A percentile compares a stretch with the other conserved stretches of the same genome.
phyloP scores from a whole-genome alignment of 805 yeast genomes.

The Wickerhamiella domercqiae region DNA sequence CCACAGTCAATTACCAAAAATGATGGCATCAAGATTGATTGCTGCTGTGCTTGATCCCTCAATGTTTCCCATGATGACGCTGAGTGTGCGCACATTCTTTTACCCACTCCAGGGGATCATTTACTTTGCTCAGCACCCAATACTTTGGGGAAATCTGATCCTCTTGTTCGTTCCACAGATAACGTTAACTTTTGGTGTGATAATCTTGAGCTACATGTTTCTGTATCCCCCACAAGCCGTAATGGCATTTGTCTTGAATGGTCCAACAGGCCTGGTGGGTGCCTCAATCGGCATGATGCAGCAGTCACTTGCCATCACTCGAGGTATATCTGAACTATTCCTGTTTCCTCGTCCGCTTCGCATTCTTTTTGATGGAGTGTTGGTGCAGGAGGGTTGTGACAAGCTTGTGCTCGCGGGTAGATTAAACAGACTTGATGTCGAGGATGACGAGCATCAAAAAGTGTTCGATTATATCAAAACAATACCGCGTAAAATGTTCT shows the following conservation, averaged over 20 bases:
- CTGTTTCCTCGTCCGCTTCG: slow-evolving; percentile 36
- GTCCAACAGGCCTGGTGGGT: slow-evolving; percentile 36
- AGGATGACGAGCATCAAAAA: slow-evolving; percentile 22
- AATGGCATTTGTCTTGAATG: slow-evolving; percentile 29
- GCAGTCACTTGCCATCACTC: slow-evolving; percentile 29
- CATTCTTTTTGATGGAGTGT: slow-evolving; percentile 33
- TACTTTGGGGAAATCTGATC: slow-evolving; percentile 34
- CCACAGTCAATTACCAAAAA: too few species aligned
- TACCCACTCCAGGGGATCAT: slow-evolving; percentile 28
- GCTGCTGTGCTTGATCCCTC: not conserved
- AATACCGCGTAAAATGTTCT: slow-evolving; percentile 26
- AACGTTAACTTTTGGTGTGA: slow-evolving; percentile 26
- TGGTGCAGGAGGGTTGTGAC: slow-evolving; percentile 32
- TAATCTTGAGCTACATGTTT: slow-evolving; percentile 24
- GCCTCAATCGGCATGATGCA: slow-evolving; percentile 33
- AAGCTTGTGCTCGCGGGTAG: slow-evolving; percentile 31
- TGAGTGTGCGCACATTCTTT: slow-evolving; percentile 3
- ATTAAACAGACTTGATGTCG: slow-evolving; percentile 19
- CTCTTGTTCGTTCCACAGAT: slow-evolving; percentile 33
- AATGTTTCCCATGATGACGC: not conserved
- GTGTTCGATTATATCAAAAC: slow-evolving; percentile 23
- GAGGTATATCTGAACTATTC: slow-evolving; percentile 28
- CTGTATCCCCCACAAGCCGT: slow-evolving; percentile 34
- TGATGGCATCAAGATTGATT: not conserved
- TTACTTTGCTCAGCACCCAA: slow-evolving; percentile 29